Conservation (phyloP, 495 filamentous ascomycete genomes). For the Trichoderma gamsii region DNA sequence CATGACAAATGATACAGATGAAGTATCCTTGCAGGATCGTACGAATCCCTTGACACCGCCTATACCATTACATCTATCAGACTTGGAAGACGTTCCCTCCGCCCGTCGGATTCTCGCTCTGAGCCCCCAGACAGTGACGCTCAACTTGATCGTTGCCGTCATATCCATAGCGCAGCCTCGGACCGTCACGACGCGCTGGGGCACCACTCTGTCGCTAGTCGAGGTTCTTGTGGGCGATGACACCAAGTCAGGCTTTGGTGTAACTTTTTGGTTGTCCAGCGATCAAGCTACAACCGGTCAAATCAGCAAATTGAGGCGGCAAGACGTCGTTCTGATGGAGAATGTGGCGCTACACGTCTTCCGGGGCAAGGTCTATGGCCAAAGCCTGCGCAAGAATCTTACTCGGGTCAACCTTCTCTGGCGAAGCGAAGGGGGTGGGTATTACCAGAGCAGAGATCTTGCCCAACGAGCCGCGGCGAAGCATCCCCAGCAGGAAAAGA, state of each 20-base stretch:
- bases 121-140: constrained; percentile 68
- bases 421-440: constrained; percentile 35
- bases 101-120: constrained; percentile 62
- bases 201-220: constrained; percentile 55
- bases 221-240: constrained; percentile 85
- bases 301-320: constrained; percentile 50
- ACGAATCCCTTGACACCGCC: background rate
- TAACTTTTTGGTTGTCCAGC: constrained; percentile 73
- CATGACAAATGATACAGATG: constrained; percentile 16
- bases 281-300: constrained; percentile 35
- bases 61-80: constrained; percentile 40
- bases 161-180: constrained; percentile 64
- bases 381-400: constrained; percentile 60
- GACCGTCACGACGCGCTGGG: constrained; percentile 46
- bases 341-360: constrained; percentile 74
- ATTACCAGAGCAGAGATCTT: constrained; percentile 37
- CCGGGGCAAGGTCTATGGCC: constrained; percentile 68
- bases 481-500: constrained; percentile 55
- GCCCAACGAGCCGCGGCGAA: constrained; percentile 19
- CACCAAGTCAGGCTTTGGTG: constrained; percentile 69
- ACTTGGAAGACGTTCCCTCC: constrained; percentile 65
- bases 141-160: constrained; percentile 72
- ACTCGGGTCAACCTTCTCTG: constrained; percentile 68
- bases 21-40: constrained; percentile 16
- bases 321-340: constrained; percentile 68